Conservation (phyloP, 179 eudicot species). For the Pouteria campechiana region DNA sequence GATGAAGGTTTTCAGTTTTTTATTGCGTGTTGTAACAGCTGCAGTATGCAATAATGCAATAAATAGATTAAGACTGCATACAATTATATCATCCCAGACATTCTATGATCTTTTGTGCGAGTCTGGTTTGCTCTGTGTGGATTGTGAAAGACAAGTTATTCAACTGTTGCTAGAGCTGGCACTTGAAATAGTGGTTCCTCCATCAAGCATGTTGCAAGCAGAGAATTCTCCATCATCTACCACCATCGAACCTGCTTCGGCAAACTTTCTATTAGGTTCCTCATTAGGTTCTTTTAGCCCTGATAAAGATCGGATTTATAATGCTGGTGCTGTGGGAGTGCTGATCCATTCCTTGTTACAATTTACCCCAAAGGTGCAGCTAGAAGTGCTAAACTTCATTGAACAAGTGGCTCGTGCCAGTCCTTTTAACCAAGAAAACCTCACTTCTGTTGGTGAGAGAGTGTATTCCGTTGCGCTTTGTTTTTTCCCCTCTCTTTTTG, state of each 20-base stretch:
- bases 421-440: constrained; percentile 91
- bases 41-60: constrained; percentile 68
- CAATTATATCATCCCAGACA: constrained; percentile 60
- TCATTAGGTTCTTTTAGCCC: constrained; percentile 60
- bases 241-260: constrained; percentile 27
- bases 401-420: constrained; percentile 91
- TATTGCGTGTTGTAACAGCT: constrained; percentile 78
- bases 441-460: constrained; percentile 82
- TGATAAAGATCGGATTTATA: constrained; percentile 68
- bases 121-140: constrained; percentile 81
- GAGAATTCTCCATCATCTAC: constrained; percentile 30
- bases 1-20: constrained; percentile 64
- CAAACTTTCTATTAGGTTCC: constrained; percentile 47
- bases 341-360: constrained; percentile 73
- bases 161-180: constrained; percentile 91
- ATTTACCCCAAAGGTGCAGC: constrained; percentile 87
- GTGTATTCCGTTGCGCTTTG: constrained; percentile 1
- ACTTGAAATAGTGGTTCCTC: constrained; percentile 85
- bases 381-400: constrained; percentile 69
- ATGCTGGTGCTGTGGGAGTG: constrained; percentile 89
- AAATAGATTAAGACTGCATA: constrained; percentile 69
- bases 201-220: constrained; percentile 53
- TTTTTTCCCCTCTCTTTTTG: background rate
- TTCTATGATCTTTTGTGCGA: constrained; percentile 86
- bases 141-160: constrained; percentile 86